These are phyloP conservation scores for Ceratocystis huliohia DNA, from an alignment of 2,329 filamentous ascomycete genomes.

Conservation along the genomic window DNA sequence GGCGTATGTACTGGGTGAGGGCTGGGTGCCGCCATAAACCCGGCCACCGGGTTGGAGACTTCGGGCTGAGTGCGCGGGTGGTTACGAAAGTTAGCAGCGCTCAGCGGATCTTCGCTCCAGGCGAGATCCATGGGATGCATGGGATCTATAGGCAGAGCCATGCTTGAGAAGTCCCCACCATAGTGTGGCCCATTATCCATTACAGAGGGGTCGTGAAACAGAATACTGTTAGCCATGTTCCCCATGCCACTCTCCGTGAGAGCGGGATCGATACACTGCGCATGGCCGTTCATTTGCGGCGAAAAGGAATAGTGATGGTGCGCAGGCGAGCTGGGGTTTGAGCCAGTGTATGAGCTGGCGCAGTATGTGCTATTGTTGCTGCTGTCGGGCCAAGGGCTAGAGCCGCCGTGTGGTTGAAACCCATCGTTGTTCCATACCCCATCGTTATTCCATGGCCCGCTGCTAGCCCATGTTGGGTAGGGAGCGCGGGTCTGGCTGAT, in stretches of 20 bases:
- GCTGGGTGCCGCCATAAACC: neutral
- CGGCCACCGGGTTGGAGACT: neutral
- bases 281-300: neutral
- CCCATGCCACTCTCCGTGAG: neutral
- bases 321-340: slow-evolving; percentile 14
- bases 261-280: slow-evolving; percentile 5
- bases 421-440: neutral
- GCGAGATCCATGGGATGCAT: no score
- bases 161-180: no score
- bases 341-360: slow-evolving; percentile 8
- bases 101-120: no score
- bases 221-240: accelerated
- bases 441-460: neutral
- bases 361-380: slow-evolving; percentile 1
- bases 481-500: neutral
- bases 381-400: neutral
- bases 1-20: neutral
- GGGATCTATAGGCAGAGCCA: no score
- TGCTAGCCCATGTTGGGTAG: neutral
- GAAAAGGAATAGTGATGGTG: neutral
- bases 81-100: neutral
- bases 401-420: neutral
- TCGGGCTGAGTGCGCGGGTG: neutral
- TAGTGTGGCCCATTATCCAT: no score
- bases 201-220: no score